Conservation (phyloP, 139 green algal species). For the Tetradesmus obliquus region DNA sequence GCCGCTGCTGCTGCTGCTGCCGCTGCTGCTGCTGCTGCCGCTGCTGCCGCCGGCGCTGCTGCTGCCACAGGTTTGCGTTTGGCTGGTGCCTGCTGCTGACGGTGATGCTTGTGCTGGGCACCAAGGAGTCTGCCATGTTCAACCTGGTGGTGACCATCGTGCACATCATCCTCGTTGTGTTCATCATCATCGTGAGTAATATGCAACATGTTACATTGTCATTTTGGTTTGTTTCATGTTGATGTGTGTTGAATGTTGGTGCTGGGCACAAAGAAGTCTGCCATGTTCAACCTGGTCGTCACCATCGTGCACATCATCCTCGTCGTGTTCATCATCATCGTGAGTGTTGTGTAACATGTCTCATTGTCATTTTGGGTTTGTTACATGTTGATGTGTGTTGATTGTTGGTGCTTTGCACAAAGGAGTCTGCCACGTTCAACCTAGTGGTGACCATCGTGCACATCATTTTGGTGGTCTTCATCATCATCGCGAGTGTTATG, state of each 20-base stretch:
- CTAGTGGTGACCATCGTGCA: slow-evolving; percentile 51
- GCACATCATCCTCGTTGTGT: slow-evolving; percentile 55
- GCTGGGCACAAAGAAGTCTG: slow-evolving; percentile 68
- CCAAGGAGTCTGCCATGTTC: slow-evolving; percentile 66
- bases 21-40: background rate
- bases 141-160: slow-evolving; percentile 62
- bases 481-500: slow-evolving; percentile 57
- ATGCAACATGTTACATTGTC: background rate
- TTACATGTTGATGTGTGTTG: no score
- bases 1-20: background rate
- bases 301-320: slow-evolving; percentile 55
- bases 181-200: slow-evolving; percentile 65
- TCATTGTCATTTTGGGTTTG: no score
- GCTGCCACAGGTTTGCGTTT: slow-evolving; percentile 46
- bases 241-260: slow-evolving; percentile 55
- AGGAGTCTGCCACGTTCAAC: no score
- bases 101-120: slow-evolving; percentile 64
- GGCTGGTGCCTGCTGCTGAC: slow-evolving; percentile 51
- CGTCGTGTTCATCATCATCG: slow-evolving; percentile 47
- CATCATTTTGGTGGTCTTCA: slow-evolving; percentile 56
- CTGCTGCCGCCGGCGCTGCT: background rate
- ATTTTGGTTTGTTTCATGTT: no score
- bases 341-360: no score
- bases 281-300: slow-evolving; percentile 59
- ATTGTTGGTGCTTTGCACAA: slow-evolving; percentile 47